Percentiles rank a stretch among this genome's conserved stretches.
These are phyloP conservation scores for Saitozyma sp. DNA, from an alignment of 768 basidiomycete species.

Conservation along the genomic window DNA sequence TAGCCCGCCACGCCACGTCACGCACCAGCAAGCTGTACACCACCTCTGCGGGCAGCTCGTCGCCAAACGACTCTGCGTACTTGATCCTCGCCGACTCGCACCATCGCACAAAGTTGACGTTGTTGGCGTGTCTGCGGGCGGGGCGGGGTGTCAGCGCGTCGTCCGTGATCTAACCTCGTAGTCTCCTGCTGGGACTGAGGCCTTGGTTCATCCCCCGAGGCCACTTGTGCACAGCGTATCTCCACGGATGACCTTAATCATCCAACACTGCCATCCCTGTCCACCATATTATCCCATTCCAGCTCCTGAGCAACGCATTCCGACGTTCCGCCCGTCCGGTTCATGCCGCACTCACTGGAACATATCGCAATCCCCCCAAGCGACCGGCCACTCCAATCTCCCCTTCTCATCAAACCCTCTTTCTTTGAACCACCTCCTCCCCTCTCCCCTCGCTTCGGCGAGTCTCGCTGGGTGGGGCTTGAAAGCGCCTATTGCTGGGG, in stretches of 20 bases:
- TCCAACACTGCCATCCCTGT: too few relatives aligned
- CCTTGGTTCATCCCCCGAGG: too few relatives aligned
- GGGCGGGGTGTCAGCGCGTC: neutral
- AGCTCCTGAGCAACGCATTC: too few relatives aligned
- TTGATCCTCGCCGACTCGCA: slow-evolving; percentile 40
- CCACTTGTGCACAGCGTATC: too few relatives aligned
- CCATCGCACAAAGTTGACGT: slow-evolving; percentile 40
- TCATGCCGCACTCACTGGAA: slow-evolving; percentile 33
- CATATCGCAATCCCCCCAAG: slow-evolving; percentile 47
- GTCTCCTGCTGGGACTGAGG: too few relatives aligned
- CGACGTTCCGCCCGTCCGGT: too few relatives aligned
- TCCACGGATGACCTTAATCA: too few relatives aligned
- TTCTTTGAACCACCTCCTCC: slow-evolving; percentile 21
- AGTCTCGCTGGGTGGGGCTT: slow-evolving; percentile 3
- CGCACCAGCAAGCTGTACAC: slow-evolving; percentile 34
- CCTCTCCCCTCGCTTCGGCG: slow-evolving; percentile 7
- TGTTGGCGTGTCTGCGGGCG: slow-evolving; percentile 38
- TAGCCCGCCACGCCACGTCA: neutral
- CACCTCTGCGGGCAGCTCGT: slow-evolving; percentile 19
- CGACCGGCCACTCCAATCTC: slow-evolving; percentile 39
- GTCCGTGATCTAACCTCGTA: neutral
- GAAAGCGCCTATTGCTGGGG: neutral
- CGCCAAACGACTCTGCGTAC: slow-evolving; percentile 27
- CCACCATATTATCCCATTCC: too few relatives aligned
- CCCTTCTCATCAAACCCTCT: slow-evolving; percentile 30